A percentile compares a stretch with the other conserved stretches of the same genome.
These are phyloP conservation scores for Chalaropsis thielavioides DNA, from an alignment of 2,329 filamentous ascomycete genomes.

Conservation along the genomic window DNA sequence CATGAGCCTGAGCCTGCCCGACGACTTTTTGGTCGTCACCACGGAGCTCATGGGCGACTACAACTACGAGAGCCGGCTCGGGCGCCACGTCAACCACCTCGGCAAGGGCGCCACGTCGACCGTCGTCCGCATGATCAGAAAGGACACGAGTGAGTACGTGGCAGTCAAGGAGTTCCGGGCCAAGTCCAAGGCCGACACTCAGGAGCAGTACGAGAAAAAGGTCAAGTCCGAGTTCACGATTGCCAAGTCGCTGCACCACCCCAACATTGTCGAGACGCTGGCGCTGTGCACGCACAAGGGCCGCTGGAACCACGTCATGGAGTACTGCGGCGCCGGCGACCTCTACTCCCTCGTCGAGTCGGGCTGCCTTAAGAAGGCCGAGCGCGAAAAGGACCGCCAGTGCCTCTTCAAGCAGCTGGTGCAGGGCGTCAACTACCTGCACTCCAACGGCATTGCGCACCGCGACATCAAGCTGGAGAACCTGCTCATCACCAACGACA, in stretches of 20 bases:
- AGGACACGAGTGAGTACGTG: constrained; percentile 52
- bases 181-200: constrained; percentile 53
- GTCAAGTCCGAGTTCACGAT: constrained; percentile 86
- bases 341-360: constrained; percentile 61
- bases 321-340: constrained; percentile 74
- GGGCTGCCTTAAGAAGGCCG: constrained; percentile 49
- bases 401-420: constrained; percentile 85
- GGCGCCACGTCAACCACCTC: constrained; percentile 57
- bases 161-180: constrained; percentile 80
- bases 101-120: constrained; percentile 74
- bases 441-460: constrained; percentile 73
- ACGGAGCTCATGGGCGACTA: constrained; percentile 56
- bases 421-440: constrained; percentile 68
- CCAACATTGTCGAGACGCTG: constrained; percentile 72
- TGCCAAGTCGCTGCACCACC: constrained; percentile 69
- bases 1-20: constrained; percentile 57
- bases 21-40: constrained; percentile 58
- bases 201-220: constrained; percentile 69
- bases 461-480: constrained; percentile 88
- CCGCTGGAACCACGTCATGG: constrained; percentile 86
- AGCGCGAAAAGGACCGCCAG: constrained; percentile 53
- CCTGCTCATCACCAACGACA: constrained; percentile 60
- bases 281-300: constrained; percentile 59
- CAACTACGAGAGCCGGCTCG: constrained; percentile 54
- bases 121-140: constrained; percentile 65